These are phyloP conservation scores for Erythrobasidium hasegawianum DNA, from an alignment of 1,284 basidiomycete species.

Conservation along the genomic window DNA sequence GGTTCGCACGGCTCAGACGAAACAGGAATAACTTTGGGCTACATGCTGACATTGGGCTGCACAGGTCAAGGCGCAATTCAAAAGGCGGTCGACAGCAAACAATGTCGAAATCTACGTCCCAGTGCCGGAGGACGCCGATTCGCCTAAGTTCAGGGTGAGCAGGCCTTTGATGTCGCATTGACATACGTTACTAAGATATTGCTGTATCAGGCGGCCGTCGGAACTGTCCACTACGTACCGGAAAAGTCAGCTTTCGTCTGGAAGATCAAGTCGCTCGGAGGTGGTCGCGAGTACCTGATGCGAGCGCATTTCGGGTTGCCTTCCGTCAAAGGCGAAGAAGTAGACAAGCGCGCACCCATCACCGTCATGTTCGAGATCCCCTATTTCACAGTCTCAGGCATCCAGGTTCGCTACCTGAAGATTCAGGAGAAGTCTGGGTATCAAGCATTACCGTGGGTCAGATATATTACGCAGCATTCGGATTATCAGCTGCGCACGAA, in stretches of 20 bases:
- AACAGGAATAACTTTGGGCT: neutral
- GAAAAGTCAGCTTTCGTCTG: constrained; percentile 95
- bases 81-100: constrained; percentile 90
- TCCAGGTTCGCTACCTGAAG: constrained; percentile 93
- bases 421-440: constrained; percentile 98
- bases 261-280: constrained; percentile 95
- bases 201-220: constrained; percentile 68
- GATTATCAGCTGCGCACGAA: constrained; percentile 28
- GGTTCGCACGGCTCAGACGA: constrained; percentile 40
- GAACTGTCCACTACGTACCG: constrained; percentile 87
- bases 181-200: neutral
- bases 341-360: constrained; percentile 87
- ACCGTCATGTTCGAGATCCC: constrained; percentile 97
- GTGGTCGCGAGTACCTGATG: constrained; percentile 91
- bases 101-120: constrained; percentile 98
- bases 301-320: constrained; percentile 92
- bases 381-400: constrained; percentile 63
- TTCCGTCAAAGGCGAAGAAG: constrained; percentile 76
- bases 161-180: neutral
- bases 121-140: constrained; percentile 97
- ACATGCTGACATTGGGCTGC: neutral
- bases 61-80: constrained; percentile 89
- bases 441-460: constrained; percentile 84
- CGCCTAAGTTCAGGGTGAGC: constrained; percentile 87
- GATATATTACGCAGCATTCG: constrained; percentile 64